Evolutionary conservation across 2,329 filamentous ascomycete species (phyloP).

Genomic region (Chaetothyriales sp.): DNA sequence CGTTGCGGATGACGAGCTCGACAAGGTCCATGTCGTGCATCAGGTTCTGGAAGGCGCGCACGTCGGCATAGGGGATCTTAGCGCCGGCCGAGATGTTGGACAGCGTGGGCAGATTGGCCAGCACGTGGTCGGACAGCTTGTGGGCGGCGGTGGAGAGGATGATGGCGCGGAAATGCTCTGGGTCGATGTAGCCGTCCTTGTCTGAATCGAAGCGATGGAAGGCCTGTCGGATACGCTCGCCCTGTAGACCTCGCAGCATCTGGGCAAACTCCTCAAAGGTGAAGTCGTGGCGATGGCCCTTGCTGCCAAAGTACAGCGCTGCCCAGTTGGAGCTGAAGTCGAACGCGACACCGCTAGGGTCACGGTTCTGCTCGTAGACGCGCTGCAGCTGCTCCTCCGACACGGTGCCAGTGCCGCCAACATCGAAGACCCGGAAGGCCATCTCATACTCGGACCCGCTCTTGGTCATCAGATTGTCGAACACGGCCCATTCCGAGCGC

Average conservation of each 20-base stretch:
- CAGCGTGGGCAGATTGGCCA: conserved; percentile 77
- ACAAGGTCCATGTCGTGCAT: conserved; percentile 96
- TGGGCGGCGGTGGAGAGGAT: conserved; percentile 83
- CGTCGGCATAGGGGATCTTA: conserved; percentile 95
- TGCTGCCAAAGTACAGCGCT: conserved; percentile 78
- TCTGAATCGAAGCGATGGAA: conserved; percentile 87
- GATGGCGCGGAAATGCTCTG: conserved; percentile 91
- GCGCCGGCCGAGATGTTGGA: conserved; percentile 86
- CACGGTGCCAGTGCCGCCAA: conserved; percentile 66
- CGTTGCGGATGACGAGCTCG: conserved; percentile 80
- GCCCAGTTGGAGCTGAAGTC: conserved; percentile 98
- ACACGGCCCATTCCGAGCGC: conserved; percentile 76
- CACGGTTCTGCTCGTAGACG: conserved; percentile 77
- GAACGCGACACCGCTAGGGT: conserved; percentile 71
- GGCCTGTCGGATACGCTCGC: conserved; percentile 87
- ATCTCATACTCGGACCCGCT: conserved; percentile 93
- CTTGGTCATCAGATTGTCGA: conserved; percentile 85
- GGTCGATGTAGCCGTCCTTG: conserved; percentile 85
- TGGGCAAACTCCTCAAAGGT: conserved; percentile 95
- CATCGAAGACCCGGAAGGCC: conserved; percentile 89
- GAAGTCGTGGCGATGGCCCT: conserved; percentile 75
- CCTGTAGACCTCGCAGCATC: conserved; percentile 91
- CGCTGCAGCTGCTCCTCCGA: conserved; percentile 79
- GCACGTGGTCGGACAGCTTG: conserved; percentile 91
- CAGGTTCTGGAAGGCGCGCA: conserved; percentile 94